A percentile compares a stretch with the other conserved stretches of the same genome.
phyloP scores from a whole-genome alignment of 176 grass and related monocot species.

The Aegilops tauschii region DNA sequence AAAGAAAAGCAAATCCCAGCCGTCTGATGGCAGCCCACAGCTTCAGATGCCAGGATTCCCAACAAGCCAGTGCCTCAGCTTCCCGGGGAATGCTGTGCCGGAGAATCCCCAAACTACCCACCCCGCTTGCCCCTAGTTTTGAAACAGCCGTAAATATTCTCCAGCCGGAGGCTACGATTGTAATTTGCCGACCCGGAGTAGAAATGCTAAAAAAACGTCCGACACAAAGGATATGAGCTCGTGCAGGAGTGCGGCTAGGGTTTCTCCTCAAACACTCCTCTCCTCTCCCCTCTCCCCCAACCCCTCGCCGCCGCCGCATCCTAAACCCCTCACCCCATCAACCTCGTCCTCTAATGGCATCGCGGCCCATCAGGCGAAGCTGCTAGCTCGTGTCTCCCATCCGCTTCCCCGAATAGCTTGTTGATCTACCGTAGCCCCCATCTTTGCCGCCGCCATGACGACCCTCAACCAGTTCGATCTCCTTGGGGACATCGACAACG shows the following conservation, averaged over 20 bases:
- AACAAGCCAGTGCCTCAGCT: too few species aligned
- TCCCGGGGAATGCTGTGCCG: not conserved
- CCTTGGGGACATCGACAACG: constrained; percentile 74
- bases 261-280: constrained; percentile 33
- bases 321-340: constrained; percentile 27
- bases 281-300: not conserved
- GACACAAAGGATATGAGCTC: constrained; percentile 44
- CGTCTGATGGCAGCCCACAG: constrained; percentile 4
- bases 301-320: constrained; percentile 26
- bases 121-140: too few species aligned
- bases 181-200: not conserved
- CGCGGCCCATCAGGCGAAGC: constrained; percentile 6
- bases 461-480: constrained; percentile 63
- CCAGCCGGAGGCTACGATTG: not conserved
- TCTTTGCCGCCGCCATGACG: constrained; percentile 34
- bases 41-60: too few species aligned
- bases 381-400: constrained; percentile 16
- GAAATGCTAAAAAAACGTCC: not conserved
- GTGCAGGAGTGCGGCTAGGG: constrained; percentile 62
- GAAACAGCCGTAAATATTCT: not conserved
- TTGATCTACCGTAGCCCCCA: not conserved
- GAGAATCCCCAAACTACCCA: constrained; percentile 11
- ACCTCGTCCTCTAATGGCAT: constrained; percentile 32
- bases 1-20: not conserved
- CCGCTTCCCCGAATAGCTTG: not conserved